These are phyloP conservation scores for Malus sylvestris DNA, from an alignment of 306 rosid genomes.

Conservation along the genomic window DNA sequence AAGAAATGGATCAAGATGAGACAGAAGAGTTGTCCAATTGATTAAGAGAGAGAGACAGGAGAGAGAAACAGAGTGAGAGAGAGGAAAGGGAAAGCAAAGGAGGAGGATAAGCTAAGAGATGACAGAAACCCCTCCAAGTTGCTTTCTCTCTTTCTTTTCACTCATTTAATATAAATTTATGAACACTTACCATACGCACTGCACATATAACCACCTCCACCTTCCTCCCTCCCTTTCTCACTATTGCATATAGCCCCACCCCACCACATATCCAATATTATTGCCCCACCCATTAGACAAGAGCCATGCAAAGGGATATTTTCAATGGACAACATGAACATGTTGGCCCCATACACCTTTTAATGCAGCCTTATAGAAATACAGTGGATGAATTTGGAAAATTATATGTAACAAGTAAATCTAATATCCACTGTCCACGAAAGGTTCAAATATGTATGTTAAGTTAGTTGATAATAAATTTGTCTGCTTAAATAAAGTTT, in stretches of 20 bases:
- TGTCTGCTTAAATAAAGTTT: too few relatives aligned
- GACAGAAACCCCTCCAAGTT: constrained; percentile 35
- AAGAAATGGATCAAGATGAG: constrained; percentile 26
- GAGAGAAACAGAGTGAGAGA: constrained; percentile 6
- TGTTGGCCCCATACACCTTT: constrained; percentile 7
- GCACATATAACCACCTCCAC: constrained; percentile 22
- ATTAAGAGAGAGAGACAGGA: constrained; percentile 22
- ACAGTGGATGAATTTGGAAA: background rate
- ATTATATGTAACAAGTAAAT: background rate
- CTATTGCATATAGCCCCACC: constrained; percentile 12
- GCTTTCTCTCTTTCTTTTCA: constrained; percentile 39
- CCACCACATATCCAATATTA: constrained; percentile 29
- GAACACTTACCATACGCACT: background rate
- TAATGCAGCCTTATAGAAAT: background rate
- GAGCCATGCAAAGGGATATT: constrained; percentile 16
- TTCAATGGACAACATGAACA: background rate
- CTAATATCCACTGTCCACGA: background rate
- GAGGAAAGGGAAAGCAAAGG: constrained; percentile 1
- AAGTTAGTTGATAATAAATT: too few relatives aligned
- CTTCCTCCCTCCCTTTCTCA: constrained; percentile 6
- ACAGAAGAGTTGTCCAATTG: constrained; percentile 4
- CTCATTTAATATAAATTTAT: constrained; percentile 43
- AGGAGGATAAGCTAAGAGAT: constrained; percentile 9
- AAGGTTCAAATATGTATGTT: too few relatives aligned
- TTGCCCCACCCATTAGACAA: constrained; percentile 11